A percentile compares a stretch with the other conserved stretches of the same genome.
phyloP scores from a whole-genome alignment of 1,139 yeast species.

The Williopsis jadinii region DNA sequence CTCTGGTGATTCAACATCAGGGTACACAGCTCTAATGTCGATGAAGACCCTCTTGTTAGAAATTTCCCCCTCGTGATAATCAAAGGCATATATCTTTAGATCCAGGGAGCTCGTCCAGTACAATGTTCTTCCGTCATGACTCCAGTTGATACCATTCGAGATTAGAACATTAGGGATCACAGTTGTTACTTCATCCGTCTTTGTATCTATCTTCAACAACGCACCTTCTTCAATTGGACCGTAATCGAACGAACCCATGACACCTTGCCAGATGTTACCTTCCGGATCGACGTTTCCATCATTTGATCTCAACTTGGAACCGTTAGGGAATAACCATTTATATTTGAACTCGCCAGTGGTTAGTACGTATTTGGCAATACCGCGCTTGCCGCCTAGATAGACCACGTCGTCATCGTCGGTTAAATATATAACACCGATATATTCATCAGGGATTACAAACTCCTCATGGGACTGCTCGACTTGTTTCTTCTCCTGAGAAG shows the following conservation, averaged over 20 bases:
- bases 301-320: slow-evolving; percentile 48
- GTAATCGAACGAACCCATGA: slow-evolving; percentile 56
- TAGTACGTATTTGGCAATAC: slow-evolving; percentile 47
- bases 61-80: slow-evolving; percentile 48
- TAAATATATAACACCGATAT: slow-evolving; percentile 59
- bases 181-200: slow-evolving; percentile 21
- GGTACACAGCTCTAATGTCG: slow-evolving; percentile 31
- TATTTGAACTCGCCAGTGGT: slow-evolving; percentile 35
- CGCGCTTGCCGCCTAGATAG: slow-evolving; percentile 49
- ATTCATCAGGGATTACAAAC: slow-evolving; percentile 31
- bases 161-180: slow-evolving; percentile 37
- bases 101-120: slow-evolving; percentile 71
- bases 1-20: slow-evolving; percentile 37
- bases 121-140: slow-evolving; percentile 40
- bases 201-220: slow-evolving; percentile 26
- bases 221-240: slow-evolving; percentile 29
- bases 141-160: slow-evolving; percentile 80
- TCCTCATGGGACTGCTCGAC: slow-evolving; percentile 32
- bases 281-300: slow-evolving; percentile 67
- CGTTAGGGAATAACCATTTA: slow-evolving; percentile 37
- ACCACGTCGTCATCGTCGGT: slow-evolving; percentile 36
- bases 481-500: slow-evolving; percentile 20
- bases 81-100: slow-evolving; percentile 52
- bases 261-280: slow-evolving; percentile 67
- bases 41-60: slow-evolving; percentile 39